Evolutionary conservation across 2,329 filamentous ascomycete species (phyloP).

Genomic region (Ceratocystiopsis sp.): DNA sequence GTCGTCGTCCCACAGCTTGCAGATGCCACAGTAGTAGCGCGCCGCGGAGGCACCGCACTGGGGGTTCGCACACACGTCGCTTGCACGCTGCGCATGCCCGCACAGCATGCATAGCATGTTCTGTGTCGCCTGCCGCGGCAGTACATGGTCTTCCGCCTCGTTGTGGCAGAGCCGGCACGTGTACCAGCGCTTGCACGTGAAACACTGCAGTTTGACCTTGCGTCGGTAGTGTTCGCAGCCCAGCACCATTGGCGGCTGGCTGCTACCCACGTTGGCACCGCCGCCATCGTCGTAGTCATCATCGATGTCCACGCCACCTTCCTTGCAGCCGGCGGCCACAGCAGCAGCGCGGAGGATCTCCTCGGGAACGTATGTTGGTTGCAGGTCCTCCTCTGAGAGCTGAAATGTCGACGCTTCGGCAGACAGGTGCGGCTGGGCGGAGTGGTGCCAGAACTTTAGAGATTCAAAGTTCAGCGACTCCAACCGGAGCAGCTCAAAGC

Average conservation of each 20-base stretch:
- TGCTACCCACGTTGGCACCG: constrained; percentile 20
- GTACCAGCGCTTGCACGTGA: constrained; percentile 79
- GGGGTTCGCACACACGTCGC: constrained; percentile 50
- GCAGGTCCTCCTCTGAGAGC: constrained; percentile 42
- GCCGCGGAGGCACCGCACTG: constrained; percentile 59
- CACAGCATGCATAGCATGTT: constrained; percentile 98
- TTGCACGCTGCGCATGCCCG: constrained; percentile 64
- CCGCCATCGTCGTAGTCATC: constrained; percentile 28
- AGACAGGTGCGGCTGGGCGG: too few relatives aligned
- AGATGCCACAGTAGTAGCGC: constrained; percentile 84
- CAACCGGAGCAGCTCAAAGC: too few relatives aligned
- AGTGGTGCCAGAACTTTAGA: constrained; percentile 38
- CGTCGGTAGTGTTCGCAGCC: constrained; percentile 89
- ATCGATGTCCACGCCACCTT: constrained; percentile 15
- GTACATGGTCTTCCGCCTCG: constrained; percentile 55
- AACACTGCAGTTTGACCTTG: constrained; percentile 92
- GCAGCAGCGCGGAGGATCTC: too few relatives aligned
- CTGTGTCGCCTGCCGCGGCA: constrained; percentile 69
- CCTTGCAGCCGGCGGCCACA: constrained; percentile 1
- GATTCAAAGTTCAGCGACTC: constrained; percentile 22
- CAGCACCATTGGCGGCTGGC: constrained; percentile 23
- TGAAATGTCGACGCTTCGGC: too few relatives aligned
- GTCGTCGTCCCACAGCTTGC: constrained; percentile 95
- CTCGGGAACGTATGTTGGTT: constrained; percentile 43
- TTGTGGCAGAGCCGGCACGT: constrained; percentile 93